phyloP scores from a whole-genome alignment of 2,329 filamentous ascomycete species.

The Xylaria sp. region DNA sequence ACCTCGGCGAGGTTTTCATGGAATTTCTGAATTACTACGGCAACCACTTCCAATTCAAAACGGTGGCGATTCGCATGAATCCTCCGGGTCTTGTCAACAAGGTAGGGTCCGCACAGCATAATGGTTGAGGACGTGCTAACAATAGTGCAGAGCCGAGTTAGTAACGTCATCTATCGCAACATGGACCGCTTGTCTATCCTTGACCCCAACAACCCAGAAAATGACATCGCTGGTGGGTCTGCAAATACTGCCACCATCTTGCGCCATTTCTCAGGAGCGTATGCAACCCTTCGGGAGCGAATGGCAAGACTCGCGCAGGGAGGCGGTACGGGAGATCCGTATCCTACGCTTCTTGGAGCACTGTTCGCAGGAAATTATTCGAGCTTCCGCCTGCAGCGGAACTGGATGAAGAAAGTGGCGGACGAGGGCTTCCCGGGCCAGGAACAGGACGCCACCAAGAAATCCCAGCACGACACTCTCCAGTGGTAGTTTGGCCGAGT shows the following conservation, averaged over 20 bases:
- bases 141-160: slow-evolving; percentile 45
- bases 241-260: slow-evolving; percentile 69
- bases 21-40: slow-evolving; percentile 92
- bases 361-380: slow-evolving; percentile 80
- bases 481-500: not conserved
- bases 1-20: slow-evolving; percentile 80
- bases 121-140: slow-evolving; percentile 19
- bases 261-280: slow-evolving; percentile 68
- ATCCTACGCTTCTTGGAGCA: slow-evolving; percentile 66
- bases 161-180: slow-evolving; percentile 58
- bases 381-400: slow-evolving; percentile 70
- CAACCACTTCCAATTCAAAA: slow-evolving; percentile 72
- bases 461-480: not conserved
- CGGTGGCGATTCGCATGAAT: slow-evolving; percentile 73
- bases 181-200: slow-evolving; percentile 78
- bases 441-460: not conserved
- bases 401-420: slow-evolving; percentile 60
- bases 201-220: slow-evolving; percentile 81
- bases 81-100: slow-evolving; percentile 78
- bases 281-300: slow-evolving; percentile 57
- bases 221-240: slow-evolving; percentile 91
- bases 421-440: slow-evolving; percentile 36
- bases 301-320: slow-evolving; percentile 55
- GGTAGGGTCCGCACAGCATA: slow-evolving; percentile 34
- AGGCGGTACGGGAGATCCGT: slow-evolving; percentile 29